These are phyloP conservation scores for Lophium mytilinum DNA, from an alignment of 495 filamentous ascomycete genomes.

Conservation along the genomic window DNA sequence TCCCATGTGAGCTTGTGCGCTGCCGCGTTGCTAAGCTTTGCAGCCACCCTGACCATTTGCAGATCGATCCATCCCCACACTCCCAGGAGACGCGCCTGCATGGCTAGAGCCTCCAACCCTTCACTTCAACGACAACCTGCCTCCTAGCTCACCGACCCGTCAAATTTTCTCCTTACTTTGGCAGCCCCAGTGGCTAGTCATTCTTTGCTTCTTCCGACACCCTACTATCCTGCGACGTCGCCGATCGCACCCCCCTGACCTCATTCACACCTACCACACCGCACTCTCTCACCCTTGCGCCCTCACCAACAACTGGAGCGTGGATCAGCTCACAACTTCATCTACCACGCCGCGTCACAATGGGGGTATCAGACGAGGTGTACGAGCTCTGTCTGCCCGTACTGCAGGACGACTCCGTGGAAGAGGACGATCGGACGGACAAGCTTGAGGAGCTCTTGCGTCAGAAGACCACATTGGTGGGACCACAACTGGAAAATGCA, in stretches of 20 bases:
- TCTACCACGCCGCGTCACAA: constrained; percentile 31
- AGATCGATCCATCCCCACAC: constrained; percentile 1
- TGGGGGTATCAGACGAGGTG: constrained; percentile 78
- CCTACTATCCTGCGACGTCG: background rate
- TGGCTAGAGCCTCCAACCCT: background rate
- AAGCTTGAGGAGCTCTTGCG: constrained; percentile 79
- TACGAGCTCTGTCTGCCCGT: constrained; percentile 86
- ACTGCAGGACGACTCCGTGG: constrained; percentile 70
- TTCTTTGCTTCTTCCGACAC: background rate
- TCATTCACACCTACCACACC: background rate
- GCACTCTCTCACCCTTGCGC: background rate
- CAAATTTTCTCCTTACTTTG: no score
- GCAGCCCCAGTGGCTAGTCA: background rate
- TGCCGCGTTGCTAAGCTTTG: background rate
- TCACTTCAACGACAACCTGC: no score
- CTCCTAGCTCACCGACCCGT: no score
- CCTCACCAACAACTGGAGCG: background rate
- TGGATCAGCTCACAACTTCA: background rate
- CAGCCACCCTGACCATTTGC: background rate
- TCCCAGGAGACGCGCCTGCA: background rate
- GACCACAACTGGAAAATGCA: constrained; percentile 77
- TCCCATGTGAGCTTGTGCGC: background rate
- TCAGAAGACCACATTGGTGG: constrained; percentile 66
- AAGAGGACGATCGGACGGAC: constrained; percentile 94
- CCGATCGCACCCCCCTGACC: background rate